Evolutionary conservation across 768 basidiomycete genomes (phyloP).

Genomic region (Nevesoporus exiguus): DNA sequence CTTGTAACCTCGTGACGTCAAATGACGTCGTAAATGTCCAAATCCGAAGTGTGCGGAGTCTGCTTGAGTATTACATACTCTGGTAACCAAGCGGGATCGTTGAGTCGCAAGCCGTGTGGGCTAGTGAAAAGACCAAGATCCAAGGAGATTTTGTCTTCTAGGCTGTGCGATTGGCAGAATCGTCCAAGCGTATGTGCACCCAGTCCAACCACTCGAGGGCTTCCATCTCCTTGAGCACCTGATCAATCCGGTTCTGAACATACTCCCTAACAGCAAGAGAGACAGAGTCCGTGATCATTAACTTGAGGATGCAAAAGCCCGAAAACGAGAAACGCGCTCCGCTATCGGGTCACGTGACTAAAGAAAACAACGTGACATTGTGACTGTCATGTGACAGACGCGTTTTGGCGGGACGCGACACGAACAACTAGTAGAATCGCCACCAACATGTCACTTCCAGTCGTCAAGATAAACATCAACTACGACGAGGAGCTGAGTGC

Average conservation of each 20-base stretch:
- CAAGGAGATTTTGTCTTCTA: not conserved
- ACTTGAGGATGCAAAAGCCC: too few relatives aligned
- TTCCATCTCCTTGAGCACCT: conserved; percentile 9
- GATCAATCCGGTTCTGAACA: conserved; percentile 13
- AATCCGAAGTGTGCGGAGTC: conserved; percentile 1
- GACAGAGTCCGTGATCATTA: conserved; percentile 1
- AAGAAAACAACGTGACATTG: conserved; percentile 8
- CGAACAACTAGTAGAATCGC: conserved; percentile 24
- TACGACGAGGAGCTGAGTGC: conserved; percentile 74
- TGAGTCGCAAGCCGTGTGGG: conserved; percentile 1
- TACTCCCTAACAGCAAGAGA: conserved; percentile 9
- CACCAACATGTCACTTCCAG: conserved; percentile 58
- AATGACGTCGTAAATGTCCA: conserved; percentile 7
- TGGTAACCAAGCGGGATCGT: not conserved
- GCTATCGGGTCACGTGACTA: conserved; percentile 11
- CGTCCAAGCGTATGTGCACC: conserved; percentile 2
- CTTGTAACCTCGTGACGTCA: conserved; percentile 5
- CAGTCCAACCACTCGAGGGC: conserved; percentile 13
- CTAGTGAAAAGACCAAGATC: conserved; percentile 6
- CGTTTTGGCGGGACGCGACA: conserved; percentile 22
- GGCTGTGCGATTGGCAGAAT: not conserved
- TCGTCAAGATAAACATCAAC: conserved; percentile 55
- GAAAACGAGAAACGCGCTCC: not conserved
- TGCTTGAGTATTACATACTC: conserved; percentile 1
- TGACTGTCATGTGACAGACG: conserved; percentile 28